Conservation (phyloP, 2,329 filamentous ascomycete genomes). For the Aspergillus transmontanensis region DNA sequence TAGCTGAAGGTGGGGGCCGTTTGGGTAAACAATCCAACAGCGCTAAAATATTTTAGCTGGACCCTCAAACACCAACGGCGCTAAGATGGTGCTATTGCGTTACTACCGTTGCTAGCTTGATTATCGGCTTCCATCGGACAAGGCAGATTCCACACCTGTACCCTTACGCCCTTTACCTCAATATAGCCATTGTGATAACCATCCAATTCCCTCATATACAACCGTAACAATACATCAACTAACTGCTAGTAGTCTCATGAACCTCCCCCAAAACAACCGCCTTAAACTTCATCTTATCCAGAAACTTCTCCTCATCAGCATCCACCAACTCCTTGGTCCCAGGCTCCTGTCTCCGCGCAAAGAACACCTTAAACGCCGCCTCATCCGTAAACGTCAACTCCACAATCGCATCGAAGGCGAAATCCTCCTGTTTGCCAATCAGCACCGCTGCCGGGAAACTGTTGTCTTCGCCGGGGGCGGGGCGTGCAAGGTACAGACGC, state of each 20-base stretch:
- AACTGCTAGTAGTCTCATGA: background rate
- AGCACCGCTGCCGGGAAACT: background rate
- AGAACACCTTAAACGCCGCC: conserved; percentile 3
- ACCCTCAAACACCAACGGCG: background rate
- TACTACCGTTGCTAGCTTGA: background rate
- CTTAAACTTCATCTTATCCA: conserved; percentile 1
- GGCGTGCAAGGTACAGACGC: background rate
- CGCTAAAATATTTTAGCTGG: background rate
- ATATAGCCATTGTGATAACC: background rate
- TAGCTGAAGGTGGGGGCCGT: background rate
- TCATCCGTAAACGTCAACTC: conserved; percentile 5
- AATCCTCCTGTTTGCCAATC: background rate
- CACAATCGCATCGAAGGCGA: background rate
- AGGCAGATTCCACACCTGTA: too few relatives aligned
- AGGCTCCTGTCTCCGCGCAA: background rate
- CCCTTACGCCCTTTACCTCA: too few relatives aligned
- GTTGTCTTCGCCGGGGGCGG: background rate
- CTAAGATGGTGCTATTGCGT: background rate
- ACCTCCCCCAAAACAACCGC: conserved; percentile 6
- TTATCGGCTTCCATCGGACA: background rate
- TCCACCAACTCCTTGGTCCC: conserved; percentile 1
- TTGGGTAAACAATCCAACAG: background rate
- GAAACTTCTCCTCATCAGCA: conserved; percentile 7
- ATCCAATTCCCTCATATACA: background rate
- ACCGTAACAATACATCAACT: background rate